Base-by-base conservation (phyloP, 371 early-diverging fungal genomes). In the Apophysomyces trapeziformis region DNA sequence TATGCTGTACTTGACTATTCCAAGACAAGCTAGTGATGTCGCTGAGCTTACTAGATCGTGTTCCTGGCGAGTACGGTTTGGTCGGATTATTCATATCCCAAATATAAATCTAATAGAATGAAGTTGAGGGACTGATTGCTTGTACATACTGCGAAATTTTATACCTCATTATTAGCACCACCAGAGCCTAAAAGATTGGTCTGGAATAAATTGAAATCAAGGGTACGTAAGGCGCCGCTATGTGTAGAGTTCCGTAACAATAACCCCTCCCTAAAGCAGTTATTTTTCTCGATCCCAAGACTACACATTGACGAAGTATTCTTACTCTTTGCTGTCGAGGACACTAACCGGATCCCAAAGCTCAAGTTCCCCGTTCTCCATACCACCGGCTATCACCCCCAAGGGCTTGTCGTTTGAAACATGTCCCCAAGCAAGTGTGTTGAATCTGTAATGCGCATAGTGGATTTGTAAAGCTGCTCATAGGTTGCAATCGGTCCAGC, bases 1-100 rank as follows among this genome's bases (percentile, higher is more conserved):
- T 99, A 68, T 97, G 95, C 54, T 91, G 89, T 38, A 94, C 95
- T 70, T 94, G 92, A 64, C 92, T 87, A 79, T 98, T 99, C 98
- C 98, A 99, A 18, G 93, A 84, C 37, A 97, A 80, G 21, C 89
- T 81, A 0, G 95, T 96, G 35, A 99, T 86, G 65, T 93, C 95
- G 47, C 95, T 97, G 26, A 97, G 76, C 57, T 91, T 90, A 69
- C 83, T 78, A 2, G 96, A 94, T 39, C 89, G 85, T 26, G 91
- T 68, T 18, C 97, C 98, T 36, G 98, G 97, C 16, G 90, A 85
- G 70, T 93, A 95, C 36, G 96, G 96, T 68, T 90, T 91, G 59
- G 86, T 83, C 50, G 93, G 91, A 74, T 91, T 92, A 38, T 82
- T 87, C 46, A 96, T 77, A 78, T 99, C 97, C 99, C 99, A 99